Evolutionary conservation across 306 rosid species (phyloP).

Genomic region (Spatholobus suberectus): DNA sequence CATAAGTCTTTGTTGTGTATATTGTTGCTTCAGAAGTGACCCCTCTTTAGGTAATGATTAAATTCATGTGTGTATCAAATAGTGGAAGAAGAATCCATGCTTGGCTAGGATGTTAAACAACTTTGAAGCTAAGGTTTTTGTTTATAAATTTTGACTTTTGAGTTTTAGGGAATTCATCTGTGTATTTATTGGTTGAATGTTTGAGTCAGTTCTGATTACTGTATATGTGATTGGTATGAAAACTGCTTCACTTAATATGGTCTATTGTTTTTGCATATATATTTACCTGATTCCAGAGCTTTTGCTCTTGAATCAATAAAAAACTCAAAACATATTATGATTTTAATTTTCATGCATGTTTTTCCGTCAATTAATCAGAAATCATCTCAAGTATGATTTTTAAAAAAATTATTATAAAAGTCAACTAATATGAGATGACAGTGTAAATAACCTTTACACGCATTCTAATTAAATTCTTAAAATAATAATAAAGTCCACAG

Average conservation of each 20-base stretch:
- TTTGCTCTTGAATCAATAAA: background rate
- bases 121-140: background rate
- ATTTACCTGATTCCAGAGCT: background rate
- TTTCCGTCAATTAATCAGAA: background rate
- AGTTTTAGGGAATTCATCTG: slow-evolving; percentile 1
- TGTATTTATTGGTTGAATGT: background rate
- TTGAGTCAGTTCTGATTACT: slow-evolving; percentile 14
- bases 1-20: background rate
- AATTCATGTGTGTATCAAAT: background rate
- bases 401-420: background rate
- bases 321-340: background rate
- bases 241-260: slow-evolving; percentile 12
- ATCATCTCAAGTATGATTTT: background rate
- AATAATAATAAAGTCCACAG: background rate
- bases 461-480: background rate
- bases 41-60: background rate
- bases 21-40: background rate
- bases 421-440: background rate
- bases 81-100: slow-evolving; percentile 6
- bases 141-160: background rate
- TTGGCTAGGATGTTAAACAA: slow-evolving; percentile 7
- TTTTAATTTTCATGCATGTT: background rate
- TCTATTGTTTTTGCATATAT: slow-evolving; percentile 7
- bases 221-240: slow-evolving; percentile 7
- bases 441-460: no score